Percentiles rank a stretch among this genome's conserved stretches.
These are phyloP conservation scores for Trichosporon sp. DNA, from an alignment of 1,284 basidiomycete genomes.

Conservation along the genomic window DNA sequence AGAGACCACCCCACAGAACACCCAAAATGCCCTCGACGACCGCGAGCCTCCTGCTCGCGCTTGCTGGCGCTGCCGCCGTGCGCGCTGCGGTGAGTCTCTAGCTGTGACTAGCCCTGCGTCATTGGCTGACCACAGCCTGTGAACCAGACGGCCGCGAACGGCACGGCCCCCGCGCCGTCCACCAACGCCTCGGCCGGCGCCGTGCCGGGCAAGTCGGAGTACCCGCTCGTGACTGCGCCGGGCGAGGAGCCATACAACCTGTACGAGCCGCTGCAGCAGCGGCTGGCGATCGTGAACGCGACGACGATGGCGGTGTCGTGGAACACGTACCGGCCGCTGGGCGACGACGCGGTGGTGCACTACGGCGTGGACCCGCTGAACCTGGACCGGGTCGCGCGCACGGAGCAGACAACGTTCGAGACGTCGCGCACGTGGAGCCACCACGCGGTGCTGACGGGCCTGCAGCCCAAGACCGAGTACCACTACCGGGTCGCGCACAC, in stretches of 20 bases:
- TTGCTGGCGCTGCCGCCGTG: neutral
- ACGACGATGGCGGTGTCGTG: constrained; percentile 25
- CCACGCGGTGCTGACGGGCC: constrained; percentile 22
- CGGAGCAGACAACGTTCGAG: constrained; percentile 23
- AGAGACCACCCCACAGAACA: neutral
- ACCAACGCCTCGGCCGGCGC: neutral
- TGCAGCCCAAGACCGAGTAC: constrained; percentile 28
- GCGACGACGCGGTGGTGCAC: constrained; percentile 21
- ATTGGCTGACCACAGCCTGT: neutral
- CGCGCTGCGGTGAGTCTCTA: neutral
- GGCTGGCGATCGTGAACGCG: constrained; percentile 22
- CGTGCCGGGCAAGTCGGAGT: neutral
- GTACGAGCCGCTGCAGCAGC: constrained; percentile 30
- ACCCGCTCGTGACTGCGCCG: constrained; percentile 21
- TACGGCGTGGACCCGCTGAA: constrained; percentile 24
- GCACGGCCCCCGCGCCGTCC: neutral
- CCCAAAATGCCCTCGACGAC: neutral
- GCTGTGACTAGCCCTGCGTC: no score
- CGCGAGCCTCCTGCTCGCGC: neutral
- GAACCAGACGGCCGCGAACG: neutral
- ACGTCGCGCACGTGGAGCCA: constrained; percentile 25
- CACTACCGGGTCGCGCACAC: constrained; percentile 31
- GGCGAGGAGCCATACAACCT: constrained; percentile 23
- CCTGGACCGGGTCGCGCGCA: constrained; percentile 15
- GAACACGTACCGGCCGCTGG: constrained; percentile 27